Base-by-base conservation (phyloP, 2,329 filamentous ascomycete species). In the Pseudovirgaria hyperparasitica region DNA sequence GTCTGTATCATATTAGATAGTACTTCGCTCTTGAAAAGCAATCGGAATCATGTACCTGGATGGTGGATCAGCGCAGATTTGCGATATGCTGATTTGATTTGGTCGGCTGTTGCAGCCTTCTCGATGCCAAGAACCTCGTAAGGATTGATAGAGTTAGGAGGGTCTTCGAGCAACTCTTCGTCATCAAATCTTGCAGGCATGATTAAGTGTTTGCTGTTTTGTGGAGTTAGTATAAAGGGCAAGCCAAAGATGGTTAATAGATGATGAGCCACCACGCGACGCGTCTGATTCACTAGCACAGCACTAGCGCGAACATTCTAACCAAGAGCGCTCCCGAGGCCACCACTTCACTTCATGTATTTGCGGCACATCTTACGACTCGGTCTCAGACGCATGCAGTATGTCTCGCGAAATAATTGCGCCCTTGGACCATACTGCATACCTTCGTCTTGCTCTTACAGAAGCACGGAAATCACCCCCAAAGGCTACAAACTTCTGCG, bases 31-130 rank as follows among this genome's bases (percentile, higher is more conserved):
- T 12, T 18, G 10, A 11, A 19, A 18, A n/a, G n/a, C n/a, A n/a
- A n/a, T n/a, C n/a, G n/a, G n/a, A 20, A 20, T 14, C 7, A 26
- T 36, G 11, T 67, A 87, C 64, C 62, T 28, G 63, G 62, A 40
- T 98, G 90, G 42, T 86, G 71, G 52, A 75, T 85, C 32, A 98
- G 65, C 4, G 90, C 90, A 26, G 79, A 73, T 52, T 92, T 93
- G 48, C 84, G 80, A 61, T 98, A 98, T 11, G 87, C 84, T 11
- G 72, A 74, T 52, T 92, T 94, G 58, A 98, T 70, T 44, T 93
- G 72, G 35, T 84, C 74, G 21, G 73, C 59, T 0, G 79, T 81
- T 9, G 85, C 85, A 27, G 70, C 62, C 34, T 72, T 71, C 19
- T 76, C 66, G 21, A 98, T 54, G 13, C 64, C 70, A 6, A 98